phyloP scores from a whole-genome alignment of 2,329 filamentous ascomycete genomes.

The Biscogniauxia mediterranea region DNA sequence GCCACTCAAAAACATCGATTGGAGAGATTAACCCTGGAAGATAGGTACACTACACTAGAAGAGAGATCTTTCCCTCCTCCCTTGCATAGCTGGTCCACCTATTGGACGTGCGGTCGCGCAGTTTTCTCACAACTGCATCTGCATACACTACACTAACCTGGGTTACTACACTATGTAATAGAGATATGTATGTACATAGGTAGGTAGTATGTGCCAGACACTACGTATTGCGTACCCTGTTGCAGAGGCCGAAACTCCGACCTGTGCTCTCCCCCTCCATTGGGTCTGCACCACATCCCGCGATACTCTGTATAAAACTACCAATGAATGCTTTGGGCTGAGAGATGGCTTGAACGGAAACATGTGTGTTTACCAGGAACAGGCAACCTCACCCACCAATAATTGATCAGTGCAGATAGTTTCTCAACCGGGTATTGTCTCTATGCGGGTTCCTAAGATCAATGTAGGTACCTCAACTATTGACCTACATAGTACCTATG shows the following conservation, averaged over 20 bases:
- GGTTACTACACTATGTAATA: too few relatives aligned
- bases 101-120: background rate
- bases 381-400: background rate
- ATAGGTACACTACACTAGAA: too few relatives aligned
- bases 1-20: background rate
- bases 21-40: background rate
- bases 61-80: background rate
- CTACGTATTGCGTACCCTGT: background rate
- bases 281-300: background rate
- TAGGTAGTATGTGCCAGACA: too few relatives aligned
- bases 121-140: background rate
- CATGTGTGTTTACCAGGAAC: background rate
- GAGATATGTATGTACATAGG: background rate
- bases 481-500: too few relatives aligned
- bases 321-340: background rate
- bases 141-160: background rate
- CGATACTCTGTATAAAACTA: background rate
- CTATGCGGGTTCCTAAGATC: background rate
- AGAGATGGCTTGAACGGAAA: background rate
- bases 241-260: background rate
- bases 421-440: background rate
- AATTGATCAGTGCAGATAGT: background rate
- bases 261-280: background rate
- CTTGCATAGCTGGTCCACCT: background rate
- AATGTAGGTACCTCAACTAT: background rate